Conservation (phyloP, 2,329 filamentous ascomycete species). For the Cladosporium phlei region DNA sequence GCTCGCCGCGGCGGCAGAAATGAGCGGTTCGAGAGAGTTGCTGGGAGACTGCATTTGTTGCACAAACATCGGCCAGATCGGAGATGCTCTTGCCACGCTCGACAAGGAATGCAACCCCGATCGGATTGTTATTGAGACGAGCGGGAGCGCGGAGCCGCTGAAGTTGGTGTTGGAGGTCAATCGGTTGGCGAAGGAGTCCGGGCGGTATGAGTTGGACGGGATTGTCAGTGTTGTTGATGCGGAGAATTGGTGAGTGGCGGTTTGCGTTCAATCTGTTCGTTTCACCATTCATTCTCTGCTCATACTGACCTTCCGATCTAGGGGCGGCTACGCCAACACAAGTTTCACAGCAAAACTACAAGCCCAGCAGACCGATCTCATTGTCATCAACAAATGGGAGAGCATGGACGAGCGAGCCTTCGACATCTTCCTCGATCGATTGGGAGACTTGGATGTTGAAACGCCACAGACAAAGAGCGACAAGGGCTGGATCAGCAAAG, state of each 20-base stretch:
- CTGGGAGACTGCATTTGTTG: constrained; percentile 98
- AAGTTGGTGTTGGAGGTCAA: constrained; percentile 90
- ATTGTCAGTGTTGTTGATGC: constrained; percentile 88
- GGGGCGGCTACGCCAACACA: constrained; percentile 78
- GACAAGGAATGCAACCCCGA: constrained; percentile 60
- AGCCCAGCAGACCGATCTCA: constrained; percentile 81
- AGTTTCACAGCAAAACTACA: constrained; percentile 84
- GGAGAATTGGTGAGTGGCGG: constrained; percentile 67
- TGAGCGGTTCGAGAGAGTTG: constrained; percentile 85
- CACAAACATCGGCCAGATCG: constrained; percentile 90
- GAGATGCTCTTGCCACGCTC: constrained; percentile 73
- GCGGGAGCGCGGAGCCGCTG: constrained; percentile 74
- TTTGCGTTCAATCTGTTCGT: no score
- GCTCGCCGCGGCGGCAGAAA: constrained; percentile 74
- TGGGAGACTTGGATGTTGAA: constrained; percentile 77
- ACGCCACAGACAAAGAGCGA: constrained; percentile 75
- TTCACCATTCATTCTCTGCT: no score
- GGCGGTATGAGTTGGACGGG: constrained; percentile 71
- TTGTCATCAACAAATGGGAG: constrained; percentile 95
- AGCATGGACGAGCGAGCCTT: constrained; percentile 65
- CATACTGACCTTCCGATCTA: no score
- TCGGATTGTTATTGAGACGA: constrained; percentile 90
- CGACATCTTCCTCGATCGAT: constrained; percentile 70
- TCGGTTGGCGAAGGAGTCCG: constrained; percentile 65
- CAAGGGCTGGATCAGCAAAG: constrained; percentile 70